phyloP scores from a whole-genome alignment of 441 rosid species.

The Euphorbia celastroides region DNA sequence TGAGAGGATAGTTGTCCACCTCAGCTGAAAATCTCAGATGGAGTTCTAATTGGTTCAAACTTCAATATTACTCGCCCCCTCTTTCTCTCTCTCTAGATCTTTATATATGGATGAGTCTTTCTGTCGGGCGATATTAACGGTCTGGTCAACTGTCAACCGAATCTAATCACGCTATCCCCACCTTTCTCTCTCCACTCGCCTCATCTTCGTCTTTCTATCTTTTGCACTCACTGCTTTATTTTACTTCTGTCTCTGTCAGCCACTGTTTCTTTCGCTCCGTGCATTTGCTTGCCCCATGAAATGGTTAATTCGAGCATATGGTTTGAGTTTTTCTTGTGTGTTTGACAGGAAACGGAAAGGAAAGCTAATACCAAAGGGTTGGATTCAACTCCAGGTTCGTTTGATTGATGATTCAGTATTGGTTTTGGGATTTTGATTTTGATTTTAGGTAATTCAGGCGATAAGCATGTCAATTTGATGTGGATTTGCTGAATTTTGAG shows the following conservation, averaged over 20 bases:
- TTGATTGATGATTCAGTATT: slow-evolving; percentile 14
- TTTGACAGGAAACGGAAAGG: slow-evolving; percentile 56
- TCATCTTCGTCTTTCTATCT: slow-evolving; percentile 22
- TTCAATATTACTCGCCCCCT: slow-evolving; percentile 8
- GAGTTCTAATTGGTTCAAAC: slow-evolving; percentile 24
- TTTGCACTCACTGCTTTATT: slow-evolving; percentile 27
- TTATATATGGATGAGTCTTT: slow-evolving; percentile 17
- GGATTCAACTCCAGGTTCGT: slow-evolving; percentile 56
- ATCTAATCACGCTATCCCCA: slow-evolving; percentile 65
- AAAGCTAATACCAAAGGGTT: slow-evolving; percentile 28
- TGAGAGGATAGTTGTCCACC: background rate
- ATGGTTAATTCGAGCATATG: slow-evolving; percentile 13
- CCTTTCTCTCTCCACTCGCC: slow-evolving; percentile 24
- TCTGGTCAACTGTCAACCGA: slow-evolving; percentile 89
- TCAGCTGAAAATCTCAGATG: too few relatives aligned
- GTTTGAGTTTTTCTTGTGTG: slow-evolving; percentile 17
- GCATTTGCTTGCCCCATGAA: slow-evolving; percentile 10
- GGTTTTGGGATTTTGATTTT: slow-evolving; percentile 1
- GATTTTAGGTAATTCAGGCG: background rate
- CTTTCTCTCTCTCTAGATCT: slow-evolving; percentile 16
- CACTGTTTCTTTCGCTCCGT: slow-evolving; percentile 19
- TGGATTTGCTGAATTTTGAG: slow-evolving; percentile 12
- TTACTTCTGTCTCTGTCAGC: slow-evolving; percentile 29
- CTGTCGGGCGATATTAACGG: slow-evolving; percentile 58
- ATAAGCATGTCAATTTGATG: slow-evolving; percentile 5